Evolutionary conservation across 2,329 filamentous ascomycete species (phyloP), one percentile per base, ranked within the genome.

Genomic region (Pseudogymnoascus sp.): DNA sequence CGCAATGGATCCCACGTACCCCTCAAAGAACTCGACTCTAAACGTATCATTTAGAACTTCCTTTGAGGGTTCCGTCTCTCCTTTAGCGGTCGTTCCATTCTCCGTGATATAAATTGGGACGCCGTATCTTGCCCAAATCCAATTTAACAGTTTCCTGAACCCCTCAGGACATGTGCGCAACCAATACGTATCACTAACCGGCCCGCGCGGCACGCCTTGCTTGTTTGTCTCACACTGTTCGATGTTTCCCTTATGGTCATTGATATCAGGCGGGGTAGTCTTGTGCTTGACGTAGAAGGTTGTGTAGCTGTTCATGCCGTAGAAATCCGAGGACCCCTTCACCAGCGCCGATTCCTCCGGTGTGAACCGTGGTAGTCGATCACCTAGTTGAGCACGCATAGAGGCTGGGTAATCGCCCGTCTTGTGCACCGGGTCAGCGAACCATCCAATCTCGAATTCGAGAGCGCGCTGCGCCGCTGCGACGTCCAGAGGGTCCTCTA

Each of bases 271-370:
- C 57, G 80, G 76, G 5, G 80, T 81, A 8, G 82, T 80, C 70
- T 84, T 83, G 75, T 92, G 86, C 73, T 85, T 86, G 76, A 95
- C 86, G 76, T 89, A 95, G 79, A 94, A 90, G 70, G 90, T 87
- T 57, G 89, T 92, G 79, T 96, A 96, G 79, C 91, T 88, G 79
- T 96, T 95, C 89, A 93, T 93, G 73, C 90, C 91, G 74, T 95
- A 95, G 75, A 95, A 95, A 77, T 95, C 91, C 73, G 93, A 94
- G 71, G 87, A 90, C 14, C 89, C 90, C 69, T 87, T 80, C 47
- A 96, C 85, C n/a, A 94, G 78, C 2, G 82, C 83, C 22, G 78
- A 74, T 71, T 96, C 90, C 66, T 90, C 88, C 0, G 80, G 74
- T 0, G 88, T 90, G 73, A 89, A 94, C 41, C 79, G 77, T 4